Evolutionary conservation across 2,329 filamentous ascomycete species (phyloP), one percentile per base, ranked within the genome.

Genomic region (Ophiosphaerella narmari): DNA sequence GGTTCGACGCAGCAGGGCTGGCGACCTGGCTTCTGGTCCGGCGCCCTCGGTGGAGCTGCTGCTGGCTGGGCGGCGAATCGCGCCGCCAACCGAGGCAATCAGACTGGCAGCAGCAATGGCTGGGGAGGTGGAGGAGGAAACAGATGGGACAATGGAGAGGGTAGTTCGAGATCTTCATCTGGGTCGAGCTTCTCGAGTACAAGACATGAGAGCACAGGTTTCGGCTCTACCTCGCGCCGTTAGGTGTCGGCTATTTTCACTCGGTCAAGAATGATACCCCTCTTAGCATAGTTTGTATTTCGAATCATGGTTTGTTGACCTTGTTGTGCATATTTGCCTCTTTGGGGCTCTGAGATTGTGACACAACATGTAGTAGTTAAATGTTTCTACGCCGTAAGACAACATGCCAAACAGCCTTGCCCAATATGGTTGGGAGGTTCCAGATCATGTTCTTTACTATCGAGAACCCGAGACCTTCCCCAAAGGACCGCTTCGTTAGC

Each of bases 21-120:
- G 87, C 79, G 80, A 42, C 88, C 88, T 5, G 89, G 89, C 1
- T 91, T 91, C 73, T 91, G 88, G 88, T 82, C 78, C 14, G 88
- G 88, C 16, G 74, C 83, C n/a, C 80, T 82, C 0, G 82, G 82
- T 13, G 89, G 88, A 38, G 86, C 85, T 5, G 87, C 88, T 1
- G 88, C 86, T 3, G 86, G 80, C 1, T 90, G 90, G 65, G 68
- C 81, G 50, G 85, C 86, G 5, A 84, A 84, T 0, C 81, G 63
- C 18, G 52, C 54, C 45, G 62, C 60, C 2, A 67, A 74, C 36
- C 73, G 75, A 46, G 72, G 71, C 5, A 72, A 77, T n/a, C 75
- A 77, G 50, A 72, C 54, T 7, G 70, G 70, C 65, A 52, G 54
- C 61, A 54, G 63, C 65, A 52, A 54, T 62, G 54, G 63, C 41